Percentiles rank a stretch among this genome's conserved stretches.
Evolutionary conservation across 495 filamentous ascomycete species (phyloP).

Genomic region (Lasiosphaeris hirsuta): DNA sequence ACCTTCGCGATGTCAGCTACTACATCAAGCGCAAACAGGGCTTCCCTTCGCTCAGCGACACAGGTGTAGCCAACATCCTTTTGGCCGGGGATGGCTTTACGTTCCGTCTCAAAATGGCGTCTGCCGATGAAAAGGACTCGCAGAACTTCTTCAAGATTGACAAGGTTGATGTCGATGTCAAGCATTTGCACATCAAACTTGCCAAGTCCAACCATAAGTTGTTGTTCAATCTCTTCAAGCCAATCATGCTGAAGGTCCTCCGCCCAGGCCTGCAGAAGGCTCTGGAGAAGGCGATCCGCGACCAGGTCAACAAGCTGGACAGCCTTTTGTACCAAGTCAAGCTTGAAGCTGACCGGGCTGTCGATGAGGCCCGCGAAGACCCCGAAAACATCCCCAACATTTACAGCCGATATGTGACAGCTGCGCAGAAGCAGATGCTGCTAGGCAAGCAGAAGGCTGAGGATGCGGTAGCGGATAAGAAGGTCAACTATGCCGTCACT

Average conservation of each 20-base stretch:
- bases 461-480: slow-evolving; percentile 61
- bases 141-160: slow-evolving; percentile 92
- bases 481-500: slow-evolving; percentile 83
- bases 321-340: slow-evolving; percentile 69
- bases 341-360: slow-evolving; percentile 72
- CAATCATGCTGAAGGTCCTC: slow-evolving; percentile 77
- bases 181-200: slow-evolving; percentile 83
- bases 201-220: slow-evolving; percentile 93
- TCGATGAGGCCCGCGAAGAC: slow-evolving; percentile 61
- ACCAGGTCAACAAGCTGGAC: slow-evolving; percentile 71
- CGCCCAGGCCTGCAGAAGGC: slow-evolving; percentile 82
- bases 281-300: slow-evolving; percentile 80
- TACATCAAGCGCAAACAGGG: slow-evolving; percentile 95
- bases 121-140: slow-evolving; percentile 69
- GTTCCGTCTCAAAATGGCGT: slow-evolving; percentile 89
- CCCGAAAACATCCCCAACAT: slow-evolving; percentile 79
- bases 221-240: slow-evolving; percentile 84
- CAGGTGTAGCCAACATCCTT: slow-evolving; percentile 85
- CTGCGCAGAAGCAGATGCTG: slow-evolving; percentile 69
- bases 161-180: slow-evolving; percentile 78
- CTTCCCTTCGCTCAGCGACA: slow-evolving; percentile 86
- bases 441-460: slow-evolving; percentile 71
- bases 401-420: slow-evolving; percentile 76
- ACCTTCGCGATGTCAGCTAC: slow-evolving; percentile 85
- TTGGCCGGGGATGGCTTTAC: slow-evolving; percentile 83